phyloP scores from a whole-genome alignment of 1,284 basidiomycete genomes.

The Cryptococcus depauperatus region DNA sequence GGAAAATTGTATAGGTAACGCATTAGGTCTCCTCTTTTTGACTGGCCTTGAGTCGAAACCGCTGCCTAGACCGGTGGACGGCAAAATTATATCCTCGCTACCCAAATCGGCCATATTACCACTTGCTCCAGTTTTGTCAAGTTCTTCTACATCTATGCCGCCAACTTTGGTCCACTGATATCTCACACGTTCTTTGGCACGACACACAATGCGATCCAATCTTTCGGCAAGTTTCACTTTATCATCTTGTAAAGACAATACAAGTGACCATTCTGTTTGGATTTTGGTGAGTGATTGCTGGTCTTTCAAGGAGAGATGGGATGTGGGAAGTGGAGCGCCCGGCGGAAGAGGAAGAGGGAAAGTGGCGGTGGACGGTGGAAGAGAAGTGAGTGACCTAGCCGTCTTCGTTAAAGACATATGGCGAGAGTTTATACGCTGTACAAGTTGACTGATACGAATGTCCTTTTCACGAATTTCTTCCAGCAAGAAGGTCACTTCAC shows the following conservation, averaged over 20 bases:
- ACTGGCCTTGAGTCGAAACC: constrained; percentile 22
- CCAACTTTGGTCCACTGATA: constrained; percentile 41
- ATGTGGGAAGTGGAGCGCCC: constrained; percentile 25
- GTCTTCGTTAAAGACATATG: constrained; percentile 36
- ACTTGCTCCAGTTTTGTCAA: constrained; percentile 14
- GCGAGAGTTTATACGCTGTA: constrained; percentile 34
- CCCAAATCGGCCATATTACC: constrained; percentile 30
- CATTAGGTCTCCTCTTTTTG: constrained; percentile 29
- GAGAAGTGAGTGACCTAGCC: constrained; percentile 13
- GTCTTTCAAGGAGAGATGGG: constrained; percentile 38
- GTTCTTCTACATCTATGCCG: constrained; percentile 37
- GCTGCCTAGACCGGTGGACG: constrained; percentile 30
- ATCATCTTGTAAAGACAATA: constrained; percentile 40
- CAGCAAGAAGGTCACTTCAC: constrained; percentile 61
- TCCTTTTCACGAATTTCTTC: constrained; percentile 57
- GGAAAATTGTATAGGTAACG: constrained; percentile 16
- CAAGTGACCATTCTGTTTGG: constrained; percentile 39
- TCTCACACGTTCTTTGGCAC: constrained; percentile 36
- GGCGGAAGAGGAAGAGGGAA: constrained; percentile 28
- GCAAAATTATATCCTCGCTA: constrained; percentile 31
- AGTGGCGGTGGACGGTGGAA: constrained; percentile 12
- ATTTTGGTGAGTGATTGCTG: constrained; percentile 38
- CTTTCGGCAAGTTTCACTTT: constrained; percentile 41
- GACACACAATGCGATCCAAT: constrained; percentile 36
- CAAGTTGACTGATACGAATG: constrained; percentile 32